A percentile compares a stretch with the other conserved stretches of the same genome.
Conservation (phyloP, 768 basidiomycete species). For the Hirschioporus abietinus region DNA sequence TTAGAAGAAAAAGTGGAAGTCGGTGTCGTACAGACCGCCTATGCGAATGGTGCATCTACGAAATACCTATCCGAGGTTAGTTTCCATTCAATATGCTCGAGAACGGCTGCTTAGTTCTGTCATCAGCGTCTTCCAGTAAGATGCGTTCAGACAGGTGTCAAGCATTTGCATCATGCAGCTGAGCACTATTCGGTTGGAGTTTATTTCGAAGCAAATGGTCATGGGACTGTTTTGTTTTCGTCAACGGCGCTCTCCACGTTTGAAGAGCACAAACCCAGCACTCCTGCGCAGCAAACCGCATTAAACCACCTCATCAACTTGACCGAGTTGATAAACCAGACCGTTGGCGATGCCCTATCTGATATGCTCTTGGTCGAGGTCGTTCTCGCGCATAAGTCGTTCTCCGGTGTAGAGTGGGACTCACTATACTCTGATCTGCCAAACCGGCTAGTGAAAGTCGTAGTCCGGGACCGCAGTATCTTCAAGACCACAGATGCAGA, state of each 20-base stretch:
- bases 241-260: constrained; percentile 61
- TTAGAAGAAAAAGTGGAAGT: constrained; percentile 74
- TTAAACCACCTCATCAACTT: constrained; percentile 73
- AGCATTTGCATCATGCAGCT: constrained; percentile 96
- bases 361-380: constrained; percentile 95
- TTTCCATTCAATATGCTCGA: constrained; percentile 13
- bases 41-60: constrained; percentile 96
- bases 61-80: constrained; percentile 80
- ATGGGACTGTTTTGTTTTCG: constrained; percentile 96
- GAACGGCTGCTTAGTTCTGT: not conserved
- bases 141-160: constrained; percentile 95
- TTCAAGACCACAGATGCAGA: constrained; percentile 96
- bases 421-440: constrained; percentile 89
- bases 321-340: constrained; percentile 89
- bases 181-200: constrained; percentile 94
- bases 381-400: constrained; percentile 84
- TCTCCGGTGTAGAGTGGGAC: constrained; percentile 85
- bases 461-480: constrained; percentile 71
- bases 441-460: constrained; percentile 91
- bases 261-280: constrained; percentile 59
- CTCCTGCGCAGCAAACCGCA: constrained; percentile 78
- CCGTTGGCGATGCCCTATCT: constrained; percentile 94
- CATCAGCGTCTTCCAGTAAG: constrained; percentile 83
- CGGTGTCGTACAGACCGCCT: constrained; percentile 97
- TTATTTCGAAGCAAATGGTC: constrained; percentile 99